Evolutionary conservation across 2,329 filamentous ascomycete genomes (phyloP).

Genomic region (Xylaria sp.): DNA sequence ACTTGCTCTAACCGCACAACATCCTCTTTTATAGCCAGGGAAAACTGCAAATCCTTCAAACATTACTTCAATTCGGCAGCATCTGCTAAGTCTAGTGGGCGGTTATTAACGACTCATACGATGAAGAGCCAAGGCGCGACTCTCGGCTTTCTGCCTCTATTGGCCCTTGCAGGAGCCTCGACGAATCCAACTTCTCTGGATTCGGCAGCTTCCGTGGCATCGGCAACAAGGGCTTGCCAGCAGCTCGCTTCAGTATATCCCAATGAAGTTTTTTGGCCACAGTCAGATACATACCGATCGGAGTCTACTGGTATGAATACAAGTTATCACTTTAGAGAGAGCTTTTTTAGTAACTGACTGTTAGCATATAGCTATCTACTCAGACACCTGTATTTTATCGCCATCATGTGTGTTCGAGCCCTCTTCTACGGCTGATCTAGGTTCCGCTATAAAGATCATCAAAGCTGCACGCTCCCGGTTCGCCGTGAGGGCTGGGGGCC

Average conservation of each 20-base stretch:
- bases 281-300: conserved; percentile 3
- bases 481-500: conserved; percentile 14
- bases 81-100: neutral
- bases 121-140: conserved; percentile 10
- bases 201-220: neutral
- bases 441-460: conserved; percentile 14
- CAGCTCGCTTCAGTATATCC: conserved; percentile 9
- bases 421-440: neutral
- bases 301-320: conserved; percentile 14
- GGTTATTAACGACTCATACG: neutral
- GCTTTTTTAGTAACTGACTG: neutral
- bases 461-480: conserved; percentile 15
- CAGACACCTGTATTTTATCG: conserved; percentile 18
- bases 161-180: neutral
- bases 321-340: neutral
- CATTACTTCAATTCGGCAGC: neutral
- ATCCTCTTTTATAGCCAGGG: neutral
- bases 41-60: neutral
- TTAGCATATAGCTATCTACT: conserved; percentile 9
- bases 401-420: conserved; percentile 22
- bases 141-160: conserved; percentile 6
- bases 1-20: neutral
- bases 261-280: conserved; percentile 14
- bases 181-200: neutral
- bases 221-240: conserved; percentile 4